Percentiles rank a stretch among this genome's conserved stretches.
Conservation (phyloP, 2,329 filamentous ascomycete species). For the Calonectria pauciramosa region DNA sequence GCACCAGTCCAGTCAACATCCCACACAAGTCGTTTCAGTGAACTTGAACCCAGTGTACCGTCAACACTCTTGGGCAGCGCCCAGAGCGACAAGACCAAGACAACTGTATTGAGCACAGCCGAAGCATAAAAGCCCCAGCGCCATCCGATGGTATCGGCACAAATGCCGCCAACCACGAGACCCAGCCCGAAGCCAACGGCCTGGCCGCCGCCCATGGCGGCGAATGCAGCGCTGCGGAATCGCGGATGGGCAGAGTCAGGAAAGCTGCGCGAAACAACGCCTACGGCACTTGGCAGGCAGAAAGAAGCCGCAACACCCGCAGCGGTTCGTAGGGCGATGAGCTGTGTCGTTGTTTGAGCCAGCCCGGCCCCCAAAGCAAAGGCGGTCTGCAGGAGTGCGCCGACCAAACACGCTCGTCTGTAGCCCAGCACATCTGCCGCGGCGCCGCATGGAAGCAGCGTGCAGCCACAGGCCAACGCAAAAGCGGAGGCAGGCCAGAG, state of each 20-base stretch:
- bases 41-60: no score
- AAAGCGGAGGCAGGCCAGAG: not conserved
- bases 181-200: slow-evolving; percentile 61
- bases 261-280: not conserved
- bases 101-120: not conserved
- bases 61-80: not conserved
- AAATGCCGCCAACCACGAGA: slow-evolving; percentile 32
- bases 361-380: not conserved
- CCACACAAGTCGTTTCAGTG: not conserved
- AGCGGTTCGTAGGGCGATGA: not conserved
- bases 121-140: not conserved
- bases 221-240: not conserved
- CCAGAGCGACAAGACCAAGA: not conserved
- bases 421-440: not conserved
- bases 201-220: slow-evolving; percentile 40
- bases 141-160: not conserved
- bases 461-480: not conserved
- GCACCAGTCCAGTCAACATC: not conserved
- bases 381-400: not conserved
- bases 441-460: not conserved
- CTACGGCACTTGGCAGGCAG: not conserved
- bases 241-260: not conserved
- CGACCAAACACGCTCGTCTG: not conserved
- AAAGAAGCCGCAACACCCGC: not conserved
- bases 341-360: not conserved